Percentiles rank a stretch among this genome's conserved stretches.
phyloP scores from a whole-genome alignment of 805 yeast species.

The Ogataea zsoltii region DNA sequence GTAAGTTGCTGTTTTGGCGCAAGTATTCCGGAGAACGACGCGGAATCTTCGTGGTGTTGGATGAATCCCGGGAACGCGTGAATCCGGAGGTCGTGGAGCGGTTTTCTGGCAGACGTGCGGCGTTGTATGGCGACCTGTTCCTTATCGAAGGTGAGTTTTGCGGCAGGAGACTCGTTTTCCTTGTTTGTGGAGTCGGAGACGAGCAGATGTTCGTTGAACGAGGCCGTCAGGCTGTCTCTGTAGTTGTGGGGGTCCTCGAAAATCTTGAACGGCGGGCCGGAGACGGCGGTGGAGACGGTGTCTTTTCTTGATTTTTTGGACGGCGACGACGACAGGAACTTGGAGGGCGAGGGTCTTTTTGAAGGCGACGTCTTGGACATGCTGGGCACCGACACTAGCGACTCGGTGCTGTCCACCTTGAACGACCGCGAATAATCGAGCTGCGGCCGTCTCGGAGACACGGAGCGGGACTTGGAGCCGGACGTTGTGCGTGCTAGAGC shows the following conservation, averaged over 20 bases:
- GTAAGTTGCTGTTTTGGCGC: conserved; percentile 22
- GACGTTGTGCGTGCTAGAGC: conserved; percentile 4
- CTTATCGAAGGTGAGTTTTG: conserved; percentile 1
- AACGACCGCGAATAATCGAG: conserved; percentile 9
- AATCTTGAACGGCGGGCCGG: conserved; percentile 21
- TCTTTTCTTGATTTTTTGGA: conserved; percentile 13
- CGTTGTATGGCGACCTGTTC: neutral
- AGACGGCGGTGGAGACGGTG: neutral
- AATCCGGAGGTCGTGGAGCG: conserved; percentile 20
- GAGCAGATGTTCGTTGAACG: conserved; percentile 7
- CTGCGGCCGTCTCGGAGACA: conserved; percentile 7
- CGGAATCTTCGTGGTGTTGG: conserved; percentile 6
- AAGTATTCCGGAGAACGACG: conserved; percentile 15
- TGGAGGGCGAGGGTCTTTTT: conserved; percentile 13
- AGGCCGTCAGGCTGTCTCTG: conserved; percentile 10
- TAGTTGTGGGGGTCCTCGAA: conserved; percentile 20
- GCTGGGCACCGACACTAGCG: conserved; percentile 5
- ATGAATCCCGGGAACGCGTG: conserved; percentile 21
- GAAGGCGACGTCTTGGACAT: conserved; percentile 12
- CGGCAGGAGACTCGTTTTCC: conserved; percentile 13
- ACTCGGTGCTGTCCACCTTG: conserved; percentile 15
- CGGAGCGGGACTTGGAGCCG: conserved; percentile 9
- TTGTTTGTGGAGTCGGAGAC: conserved; percentile 13
- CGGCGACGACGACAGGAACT: conserved; percentile 12
- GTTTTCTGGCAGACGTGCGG: conserved; percentile 4